Conservation (phyloP, 2,329 filamentous ascomycete species). For the Tolypocladium ophioglossoides region DNA sequence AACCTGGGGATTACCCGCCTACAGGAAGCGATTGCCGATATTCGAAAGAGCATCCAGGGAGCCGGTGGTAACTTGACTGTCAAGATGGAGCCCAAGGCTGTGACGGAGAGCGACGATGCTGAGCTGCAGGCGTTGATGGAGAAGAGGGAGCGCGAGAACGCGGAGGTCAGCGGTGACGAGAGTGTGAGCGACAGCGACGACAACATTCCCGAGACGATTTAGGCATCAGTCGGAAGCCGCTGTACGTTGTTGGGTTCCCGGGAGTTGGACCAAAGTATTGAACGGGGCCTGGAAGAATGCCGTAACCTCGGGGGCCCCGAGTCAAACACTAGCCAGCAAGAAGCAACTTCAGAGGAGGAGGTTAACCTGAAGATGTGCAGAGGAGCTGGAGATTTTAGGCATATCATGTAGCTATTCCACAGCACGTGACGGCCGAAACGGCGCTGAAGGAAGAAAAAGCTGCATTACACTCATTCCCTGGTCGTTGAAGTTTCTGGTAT, state of each 20-base stretch:
- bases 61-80: conserved; percentile 73
- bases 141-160: conserved; percentile 96
- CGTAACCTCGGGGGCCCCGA: background rate
- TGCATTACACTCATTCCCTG: background rate
- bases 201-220: conserved; percentile 41
- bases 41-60: conserved; percentile 67
- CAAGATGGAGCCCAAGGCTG: conserved; percentile 98
- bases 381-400: background rate
- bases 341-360: background rate
- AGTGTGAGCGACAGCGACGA: conserved; percentile 93
- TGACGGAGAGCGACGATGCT: conserved; percentile 96
- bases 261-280: background rate
- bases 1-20: conserved; percentile 70
- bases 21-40: conserved; percentile 82
- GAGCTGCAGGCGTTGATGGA: conserved; percentile 98
- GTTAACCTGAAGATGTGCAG: background rate
- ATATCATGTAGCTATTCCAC: conserved; percentile 1
- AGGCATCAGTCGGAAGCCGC: conserved; percentile 6
- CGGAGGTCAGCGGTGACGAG: conserved; percentile 95
- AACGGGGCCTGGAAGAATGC: background rate
- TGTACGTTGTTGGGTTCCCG: background rate
- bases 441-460: background rate
- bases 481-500: background rate
- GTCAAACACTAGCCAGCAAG: background rate
- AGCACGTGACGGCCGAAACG: conserved; percentile 2